These are phyloP conservation scores for Termitomyces sp. DNA, from an alignment of 768 basidiomycete genomes.

Conservation along the genomic window DNA sequence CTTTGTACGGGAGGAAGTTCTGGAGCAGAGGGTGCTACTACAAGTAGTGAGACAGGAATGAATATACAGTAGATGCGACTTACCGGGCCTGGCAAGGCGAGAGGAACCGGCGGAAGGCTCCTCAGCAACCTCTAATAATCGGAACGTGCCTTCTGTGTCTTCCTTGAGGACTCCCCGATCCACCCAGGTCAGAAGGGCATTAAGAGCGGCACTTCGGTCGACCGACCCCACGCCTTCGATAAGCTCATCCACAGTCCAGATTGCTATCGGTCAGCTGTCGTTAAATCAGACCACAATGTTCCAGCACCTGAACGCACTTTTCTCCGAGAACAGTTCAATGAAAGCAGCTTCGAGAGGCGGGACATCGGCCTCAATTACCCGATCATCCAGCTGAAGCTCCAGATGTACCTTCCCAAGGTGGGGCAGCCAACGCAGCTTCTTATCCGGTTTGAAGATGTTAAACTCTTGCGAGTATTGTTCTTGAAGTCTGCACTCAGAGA, in stretches of 20 bases:
- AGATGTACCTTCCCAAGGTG: conserved; percentile 83
- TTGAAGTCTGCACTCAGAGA: conserved; percentile 50
- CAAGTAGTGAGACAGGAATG: neutral
- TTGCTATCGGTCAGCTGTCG: conserved; percentile 34
- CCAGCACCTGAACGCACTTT: conserved; percentile 34
- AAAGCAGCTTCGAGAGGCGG: conserved; percentile 89
- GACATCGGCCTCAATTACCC: conserved; percentile 68
- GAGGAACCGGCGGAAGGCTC: conserved; percentile 28
- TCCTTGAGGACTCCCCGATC: conserved; percentile 79
- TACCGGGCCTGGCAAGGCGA: conserved; percentile 8
- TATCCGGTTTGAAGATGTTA: conserved; percentile 85
- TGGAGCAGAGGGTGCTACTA: conserved; percentile 23
- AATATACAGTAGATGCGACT: neutral
- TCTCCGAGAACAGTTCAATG: conserved; percentile 78
- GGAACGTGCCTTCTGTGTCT: conserved; percentile 52
- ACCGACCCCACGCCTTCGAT: conserved; percentile 57
- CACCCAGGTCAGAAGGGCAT: conserved; percentile 79
- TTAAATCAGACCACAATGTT: neutral
- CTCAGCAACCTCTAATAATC: conserved; percentile 59
- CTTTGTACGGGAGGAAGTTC: conserved; percentile 47
- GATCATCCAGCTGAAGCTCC: conserved; percentile 79
- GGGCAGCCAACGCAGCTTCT: conserved; percentile 83
- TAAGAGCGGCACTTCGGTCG: conserved; percentile 59
- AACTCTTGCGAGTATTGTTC: conserved; percentile 75
- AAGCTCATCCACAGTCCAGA: conserved; percentile 71